Conservation (phyloP, 139 green algal genomes). For the Raphidocelis subcapitata region DNA sequence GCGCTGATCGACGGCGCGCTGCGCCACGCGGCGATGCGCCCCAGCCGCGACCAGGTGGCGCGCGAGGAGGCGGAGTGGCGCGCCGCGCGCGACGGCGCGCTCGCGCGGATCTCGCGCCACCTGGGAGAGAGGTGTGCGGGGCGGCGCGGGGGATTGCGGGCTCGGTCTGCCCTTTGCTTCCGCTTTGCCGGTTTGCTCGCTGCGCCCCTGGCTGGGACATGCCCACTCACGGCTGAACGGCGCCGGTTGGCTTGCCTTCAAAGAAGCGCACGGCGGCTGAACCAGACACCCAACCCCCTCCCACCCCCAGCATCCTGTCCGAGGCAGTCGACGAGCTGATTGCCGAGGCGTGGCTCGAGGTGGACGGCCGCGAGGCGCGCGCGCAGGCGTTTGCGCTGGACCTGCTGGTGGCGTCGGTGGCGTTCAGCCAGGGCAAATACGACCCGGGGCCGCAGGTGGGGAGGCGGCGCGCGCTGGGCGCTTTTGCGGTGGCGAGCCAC, state of each 20-base stretch:
- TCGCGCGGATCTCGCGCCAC: conserved; percentile 37
- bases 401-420: conserved; percentile 48
- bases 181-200: too few relatives aligned
- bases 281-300: too few relatives aligned
- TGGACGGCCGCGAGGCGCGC: conserved; percentile 17
- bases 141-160: too few relatives aligned
- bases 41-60: conserved; percentile 31
- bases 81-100: conserved; percentile 13
- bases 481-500: too few relatives aligned
- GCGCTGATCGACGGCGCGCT: conserved; percentile 27
- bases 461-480: too few relatives aligned
- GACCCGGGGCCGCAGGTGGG: neutral
- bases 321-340: conserved; percentile 54
- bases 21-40: conserved; percentile 24
- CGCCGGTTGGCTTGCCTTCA: too few relatives aligned
- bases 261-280: too few relatives aligned
- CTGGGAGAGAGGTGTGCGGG: conserved; percentile 28
- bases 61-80: conserved; percentile 45
- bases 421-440: conserved; percentile 33
- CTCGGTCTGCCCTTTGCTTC: too few relatives aligned
- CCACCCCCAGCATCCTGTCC: conserved; percentile 20
- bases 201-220: too few relatives aligned
- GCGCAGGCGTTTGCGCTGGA: conserved; percentile 37
- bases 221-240: too few relatives aligned
- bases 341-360: conserved; percentile 30